Evolutionary conservation across 1,284 basidiomycete species (phyloP), one percentile per base, ranked within the genome.

Genomic region (Ceratobasidium sp.): DNA sequence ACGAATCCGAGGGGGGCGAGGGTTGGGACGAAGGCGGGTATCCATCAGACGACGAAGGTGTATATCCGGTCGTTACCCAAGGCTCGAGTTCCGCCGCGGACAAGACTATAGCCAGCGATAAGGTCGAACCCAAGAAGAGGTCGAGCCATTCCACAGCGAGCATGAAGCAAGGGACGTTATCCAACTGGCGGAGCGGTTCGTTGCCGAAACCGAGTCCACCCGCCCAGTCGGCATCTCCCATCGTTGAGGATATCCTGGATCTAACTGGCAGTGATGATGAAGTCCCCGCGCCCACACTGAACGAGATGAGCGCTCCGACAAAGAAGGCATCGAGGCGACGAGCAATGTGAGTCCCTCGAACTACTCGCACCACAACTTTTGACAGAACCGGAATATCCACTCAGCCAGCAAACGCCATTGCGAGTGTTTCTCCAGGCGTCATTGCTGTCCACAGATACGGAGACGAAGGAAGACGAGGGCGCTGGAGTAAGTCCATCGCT

Each of bases 401-500:
- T 92, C 90, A 49, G 84, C 32, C 44, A 54, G 34, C 57, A 87
- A 51, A 93, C 90, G 0, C 91, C 92, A 0, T 84, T 97, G 46
- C 89, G 93, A n/a, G 84, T 86, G 67, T 97, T 97, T 82, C 85
- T 98, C 11, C 92, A 96, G 82, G 90, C 91, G 0, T 95, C 94
- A 0, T 94, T 93, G 89, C 85, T 97, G 19, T 92, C 94, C 0
- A 95, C 95, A 0, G 95, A 95, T 82, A 90, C 90, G 4, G 90
- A 93, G 75, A 87, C 87, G 7, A 84, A 90, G 32, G 87, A 86
- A 25, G 89, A 90, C n/a, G 88, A 90, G 57, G 85, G 86, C 54
- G 88, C 87, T 77, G 88, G 89, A 78, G 90, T 90, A 62, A 77
- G 86, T 83, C 25, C 59, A 25, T 11, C n/a, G 46, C 59, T 49